phyloP scores from a whole-genome alignment of 2,329 filamentous ascomycete species.

The Neoascochyta sp. region DNA sequence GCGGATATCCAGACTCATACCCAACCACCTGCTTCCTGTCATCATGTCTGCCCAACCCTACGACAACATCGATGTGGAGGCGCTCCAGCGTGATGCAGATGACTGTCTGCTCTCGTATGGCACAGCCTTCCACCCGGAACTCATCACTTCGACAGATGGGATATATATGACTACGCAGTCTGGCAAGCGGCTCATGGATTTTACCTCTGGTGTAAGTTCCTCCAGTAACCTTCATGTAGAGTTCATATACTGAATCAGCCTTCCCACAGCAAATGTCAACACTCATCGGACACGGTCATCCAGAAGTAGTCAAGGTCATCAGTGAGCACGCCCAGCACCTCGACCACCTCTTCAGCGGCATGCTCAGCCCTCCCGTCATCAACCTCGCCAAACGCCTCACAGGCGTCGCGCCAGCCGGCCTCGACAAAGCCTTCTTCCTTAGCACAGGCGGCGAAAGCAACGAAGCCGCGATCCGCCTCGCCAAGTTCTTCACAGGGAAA shows the following conservation, averaged over 20 bases:
- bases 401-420: slow-evolving; percentile 18
- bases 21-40: too few relatives aligned
- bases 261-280: slow-evolving; percentile 43
- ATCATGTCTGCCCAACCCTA: slow-evolving; percentile 3
- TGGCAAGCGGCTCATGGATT: slow-evolving; percentile 33
- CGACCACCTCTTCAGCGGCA: slow-evolving; percentile 36
- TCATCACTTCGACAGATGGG: slow-evolving; percentile 27
- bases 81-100: slow-evolving; percentile 21
- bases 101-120: slow-evolving; percentile 20
- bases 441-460: slow-evolving; percentile 37
- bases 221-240: not conserved
- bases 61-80: slow-evolving; percentile 11
- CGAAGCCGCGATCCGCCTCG: slow-evolving; percentile 62
- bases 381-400: slow-evolving; percentile 29
- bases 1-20: too few relatives aligned
- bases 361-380: slow-evolving; percentile 36
- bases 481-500: slow-evolving; percentile 61
- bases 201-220: slow-evolving; percentile 14
- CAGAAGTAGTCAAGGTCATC: slow-evolving; percentile 33
- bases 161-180: slow-evolving; percentile 29
- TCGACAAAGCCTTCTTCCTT: slow-evolving; percentile 36
- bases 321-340: slow-evolving; percentile 24
- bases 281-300: slow-evolving; percentile 30
- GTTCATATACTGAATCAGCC: too few relatives aligned
- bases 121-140: slow-evolving; percentile 26